These are phyloP conservation scores for Ambrosiella cleistominuta DNA, from an alignment of 2,329 filamentous ascomycete genomes.

Conservation along the genomic window DNA sequence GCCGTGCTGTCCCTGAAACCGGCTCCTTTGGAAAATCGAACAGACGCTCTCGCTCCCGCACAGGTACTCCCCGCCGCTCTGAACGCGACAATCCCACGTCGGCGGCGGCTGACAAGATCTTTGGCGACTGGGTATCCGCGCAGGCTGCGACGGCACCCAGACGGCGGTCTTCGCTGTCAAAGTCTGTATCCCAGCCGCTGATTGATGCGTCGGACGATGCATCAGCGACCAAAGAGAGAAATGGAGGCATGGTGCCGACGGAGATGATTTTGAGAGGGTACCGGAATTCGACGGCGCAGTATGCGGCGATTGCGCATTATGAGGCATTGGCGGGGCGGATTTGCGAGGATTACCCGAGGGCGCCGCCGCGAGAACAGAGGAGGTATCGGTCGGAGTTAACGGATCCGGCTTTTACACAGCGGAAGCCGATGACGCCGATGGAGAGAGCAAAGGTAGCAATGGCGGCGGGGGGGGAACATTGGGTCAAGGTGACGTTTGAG, in stretches of 20 bases:
- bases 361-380: conserved; percentile 52
- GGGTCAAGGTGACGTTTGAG: conserved; percentile 79
- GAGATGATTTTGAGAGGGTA: conserved; percentile 82
- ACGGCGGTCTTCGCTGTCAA: conserved; percentile 9
- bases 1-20: conserved; percentile 38
- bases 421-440: conserved; percentile 46
- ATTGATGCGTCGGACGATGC: conserved; percentile 4
- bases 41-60: conserved; percentile 42
- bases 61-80: conserved; percentile 35
- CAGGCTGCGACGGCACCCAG: conserved; percentile 21
- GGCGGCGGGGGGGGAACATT: conserved; percentile 71
- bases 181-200: conserved; percentile 16
- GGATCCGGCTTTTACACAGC: conserved; percentile 52
- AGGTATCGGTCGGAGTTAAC: conserved; percentile 59
- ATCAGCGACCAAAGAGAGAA: conserved; percentile 18
- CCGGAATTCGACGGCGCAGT: conserved; percentile 45
- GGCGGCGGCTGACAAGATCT: conserved; percentile 43
- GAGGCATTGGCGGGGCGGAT: conserved; percentile 73
- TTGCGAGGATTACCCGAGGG: conserved; percentile 83
- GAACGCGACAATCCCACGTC: conserved; percentile 42
- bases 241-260: conserved; percentile 28
- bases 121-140: conserved; percentile 38
- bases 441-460: conserved; percentile 66
- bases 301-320: conserved; percentile 77
- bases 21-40: conserved; percentile 53